Base-by-base conservation (phyloP, 2,329 filamentous ascomycete genomes). In the Talaromyces pinophilus region DNA sequence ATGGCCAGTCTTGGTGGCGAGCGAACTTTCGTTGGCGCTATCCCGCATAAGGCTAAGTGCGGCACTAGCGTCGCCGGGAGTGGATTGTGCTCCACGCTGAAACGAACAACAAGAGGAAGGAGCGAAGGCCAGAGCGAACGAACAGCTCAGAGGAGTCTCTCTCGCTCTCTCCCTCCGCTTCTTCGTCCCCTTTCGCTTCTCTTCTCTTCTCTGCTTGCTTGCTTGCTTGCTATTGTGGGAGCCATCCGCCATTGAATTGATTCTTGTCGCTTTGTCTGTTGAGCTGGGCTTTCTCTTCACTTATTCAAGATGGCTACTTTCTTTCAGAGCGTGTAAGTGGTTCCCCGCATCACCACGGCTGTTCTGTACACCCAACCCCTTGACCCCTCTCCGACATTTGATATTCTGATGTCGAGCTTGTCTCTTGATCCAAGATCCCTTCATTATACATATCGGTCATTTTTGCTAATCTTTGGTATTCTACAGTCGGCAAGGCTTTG, bases 271-370 rank as follows among this genome's bases (percentile, higher is more conserved):
- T 60, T 30, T 19, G 57, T 60, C 33, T 70, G 63, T 62, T 57
- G 52, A 61, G 62, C 64, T 62, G 64, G 30, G 22, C 61, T 63
- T 64, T 64, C 44, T 52, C 3, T 46, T 60, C 28, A n/a, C 57
- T 15, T 35, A 17, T 62, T 64, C 67, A 78, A 65, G 63, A 83
- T 83, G 82, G 78, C 81, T 61, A 81, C 78, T 59, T 83, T 83
- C 71, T 82, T 83, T 63, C 81, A 82, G 72, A 82, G 80, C 70
- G 81, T 83, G 82, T 83, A 81, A 75, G 80, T 81, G 25, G 55
- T 46, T 67, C 67, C 62, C 65, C 62, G 59, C 59, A 69, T 61
- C 62, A 66, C 63, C 64, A 67, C 30, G 25, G 22, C 61, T 63
- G 38, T 50, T 25, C 52, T 67, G 48, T 60, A 44, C 44, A 30